Conservation (phyloP, 371 early-diverging fungal species). For the Rhizomucor miehei region DNA sequence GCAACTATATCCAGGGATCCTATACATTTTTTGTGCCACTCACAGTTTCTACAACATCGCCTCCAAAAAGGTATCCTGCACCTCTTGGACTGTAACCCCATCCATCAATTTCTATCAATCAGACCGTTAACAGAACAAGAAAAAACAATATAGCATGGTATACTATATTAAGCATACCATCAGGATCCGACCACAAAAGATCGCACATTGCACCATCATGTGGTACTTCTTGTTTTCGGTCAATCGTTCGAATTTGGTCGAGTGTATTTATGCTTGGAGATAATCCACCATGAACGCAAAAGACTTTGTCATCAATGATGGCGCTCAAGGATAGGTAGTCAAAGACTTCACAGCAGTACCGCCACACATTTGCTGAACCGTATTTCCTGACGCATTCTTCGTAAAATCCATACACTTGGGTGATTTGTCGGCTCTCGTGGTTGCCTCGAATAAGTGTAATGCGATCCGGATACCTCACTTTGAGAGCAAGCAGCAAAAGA, state of each 20-base stretch:
- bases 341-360: slow-evolving; percentile 98
- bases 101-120: slow-evolving; percentile 69
- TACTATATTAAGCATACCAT: slow-evolving; percentile 51
- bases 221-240: slow-evolving; percentile 98
- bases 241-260: slow-evolving; percentile 97
- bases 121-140: neutral
- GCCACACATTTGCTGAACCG: slow-evolving; percentile 97
- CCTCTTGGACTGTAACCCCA: slow-evolving; percentile 99
- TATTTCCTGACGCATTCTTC: slow-evolving; percentile 98
- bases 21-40: slow-evolving; percentile 5
- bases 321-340: slow-evolving; percentile 95
- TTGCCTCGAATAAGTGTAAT: slow-evolving; percentile 99
- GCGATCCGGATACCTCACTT: slow-evolving; percentile 93
- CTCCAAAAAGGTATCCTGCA: slow-evolving; percentile 98
- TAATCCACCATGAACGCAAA: slow-evolving; percentile 99
- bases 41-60: slow-evolving; percentile 82
- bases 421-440: slow-evolving; percentile 98
- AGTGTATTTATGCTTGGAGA: slow-evolving; percentile 92
- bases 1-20: too few species aligned
- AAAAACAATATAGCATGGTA: neutral
- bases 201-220: slow-evolving; percentile 99
- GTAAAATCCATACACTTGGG: slow-evolving; percentile 99
- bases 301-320: slow-evolving; percentile 89
- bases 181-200: slow-evolving; percentile 99
- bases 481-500: slow-evolving; percentile 94